A percentile compares a stretch with the other conserved stretches of the same genome.
phyloP scores from a whole-genome alignment of 371 early-diverging fungal species.

The Mucor circinelloides region DNA sequence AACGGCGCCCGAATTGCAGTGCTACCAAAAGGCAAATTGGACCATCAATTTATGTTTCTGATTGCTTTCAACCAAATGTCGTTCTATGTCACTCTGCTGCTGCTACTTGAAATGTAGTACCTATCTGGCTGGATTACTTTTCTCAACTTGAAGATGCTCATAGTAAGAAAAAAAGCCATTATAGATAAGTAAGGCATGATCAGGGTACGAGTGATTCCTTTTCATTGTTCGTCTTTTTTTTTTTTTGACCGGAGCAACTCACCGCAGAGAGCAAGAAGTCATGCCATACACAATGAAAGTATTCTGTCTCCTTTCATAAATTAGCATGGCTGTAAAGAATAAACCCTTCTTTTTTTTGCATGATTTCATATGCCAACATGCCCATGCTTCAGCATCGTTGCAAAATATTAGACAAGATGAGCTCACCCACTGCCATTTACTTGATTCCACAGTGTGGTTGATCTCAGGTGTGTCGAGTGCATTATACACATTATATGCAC shows the following conservation, averaged over 20 bases:
- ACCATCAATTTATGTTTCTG: not conserved
- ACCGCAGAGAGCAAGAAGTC: not conserved
- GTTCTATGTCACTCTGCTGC: too few relatives aligned
- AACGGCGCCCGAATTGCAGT: constrained; percentile 1
- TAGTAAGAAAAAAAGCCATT: not conserved
- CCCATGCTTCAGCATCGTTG: too few relatives aligned
- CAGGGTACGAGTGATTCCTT: not conserved
- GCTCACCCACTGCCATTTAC: too few relatives aligned
- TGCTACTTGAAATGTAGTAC: too few relatives aligned
- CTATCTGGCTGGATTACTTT: too few relatives aligned
- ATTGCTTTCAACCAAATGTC: not conserved
- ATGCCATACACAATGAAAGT: not conserved
- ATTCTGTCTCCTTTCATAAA: not conserved
- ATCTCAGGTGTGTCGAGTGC: too few relatives aligned
- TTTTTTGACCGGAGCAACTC: not conserved
- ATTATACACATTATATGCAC: too few relatives aligned
- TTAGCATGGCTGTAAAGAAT: not conserved
- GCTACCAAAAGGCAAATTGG: not conserved
- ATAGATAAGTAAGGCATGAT: not conserved
- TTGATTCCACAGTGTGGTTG: too few relatives aligned
- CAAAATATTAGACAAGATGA: too few relatives aligned
- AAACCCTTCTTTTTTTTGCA: not conserved
- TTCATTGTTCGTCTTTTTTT: not conserved
- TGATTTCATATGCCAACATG: too few relatives aligned
- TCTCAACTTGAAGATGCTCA: too few relatives aligned